A percentile compares a stretch with the other conserved stretches of the same genome.
phyloP scores from a whole-genome alignment of 495 filamentous ascomycete genomes.

The Daldinia decipiens region DNA sequence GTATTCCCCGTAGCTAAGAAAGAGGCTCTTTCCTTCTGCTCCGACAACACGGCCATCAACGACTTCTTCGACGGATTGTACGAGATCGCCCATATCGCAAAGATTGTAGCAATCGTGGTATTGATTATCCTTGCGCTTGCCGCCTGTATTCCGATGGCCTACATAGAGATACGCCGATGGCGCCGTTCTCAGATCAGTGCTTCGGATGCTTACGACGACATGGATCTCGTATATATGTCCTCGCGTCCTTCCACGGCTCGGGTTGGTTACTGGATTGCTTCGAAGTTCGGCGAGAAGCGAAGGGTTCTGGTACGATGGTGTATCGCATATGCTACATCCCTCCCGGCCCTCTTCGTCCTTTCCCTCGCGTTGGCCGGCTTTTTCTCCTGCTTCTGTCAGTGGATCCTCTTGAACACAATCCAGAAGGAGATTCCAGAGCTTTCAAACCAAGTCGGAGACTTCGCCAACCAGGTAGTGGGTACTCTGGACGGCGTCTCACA shows the following conservation, averaged over 20 bases:
- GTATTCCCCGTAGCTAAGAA: conserved; percentile 84
- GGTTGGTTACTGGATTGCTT: conserved; percentile 77
- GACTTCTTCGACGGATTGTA: conserved; percentile 83
- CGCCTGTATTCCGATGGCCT: conserved; percentile 80
- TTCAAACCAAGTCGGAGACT: conserved; percentile 78
- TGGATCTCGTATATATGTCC: conserved; percentile 90
- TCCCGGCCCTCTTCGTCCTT: conserved; percentile 86
- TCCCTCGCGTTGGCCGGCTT: conserved; percentile 87
- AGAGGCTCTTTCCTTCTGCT: conserved; percentile 85
- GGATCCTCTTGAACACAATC: conserved; percentile 76
- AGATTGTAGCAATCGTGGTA: conserved; percentile 77
- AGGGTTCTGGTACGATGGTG: conserved; percentile 83
- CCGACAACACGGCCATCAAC: conserved; percentile 82
- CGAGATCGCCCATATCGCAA: conserved; percentile 67
- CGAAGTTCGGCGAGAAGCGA: conserved; percentile 71
- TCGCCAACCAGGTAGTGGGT: conserved; percentile 80
- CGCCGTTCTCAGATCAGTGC: conserved; percentile 73
- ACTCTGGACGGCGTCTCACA: conserved; percentile 76
- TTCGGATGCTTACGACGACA: conserved; percentile 72
- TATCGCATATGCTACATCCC: conserved; percentile 85
- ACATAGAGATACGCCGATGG: conserved; percentile 82
- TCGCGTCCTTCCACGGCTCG: conserved; percentile 79
- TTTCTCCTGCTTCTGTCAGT: conserved; percentile 85
- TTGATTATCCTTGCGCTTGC: conserved; percentile 75
- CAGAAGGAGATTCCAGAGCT: conserved; percentile 81